A percentile compares a stretch with the other conserved stretches of the same genome.
Evolutionary conservation across 2,329 filamentous ascomycete genomes (phyloP).

Genomic region (Botrytis pseudocinerea): DNA sequence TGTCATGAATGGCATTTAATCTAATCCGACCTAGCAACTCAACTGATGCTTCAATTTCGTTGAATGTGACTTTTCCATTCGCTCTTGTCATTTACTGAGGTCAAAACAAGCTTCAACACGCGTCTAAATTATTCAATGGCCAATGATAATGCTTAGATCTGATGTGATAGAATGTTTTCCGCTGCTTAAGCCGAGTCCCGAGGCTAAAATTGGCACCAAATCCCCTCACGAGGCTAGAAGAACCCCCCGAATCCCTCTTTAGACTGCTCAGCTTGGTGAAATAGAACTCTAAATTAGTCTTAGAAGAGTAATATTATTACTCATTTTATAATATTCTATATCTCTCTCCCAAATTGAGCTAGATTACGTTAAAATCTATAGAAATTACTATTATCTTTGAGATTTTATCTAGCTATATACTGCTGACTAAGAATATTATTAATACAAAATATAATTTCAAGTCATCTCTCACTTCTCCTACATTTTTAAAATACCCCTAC

Average conservation of each 20-base stretch:
- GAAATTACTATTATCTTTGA: neutral
- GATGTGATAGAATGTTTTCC: no score
- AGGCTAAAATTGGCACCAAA: neutral
- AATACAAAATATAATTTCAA: accelerated
- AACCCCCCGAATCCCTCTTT: neutral
- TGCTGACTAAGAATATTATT: neutral
- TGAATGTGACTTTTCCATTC: no score
- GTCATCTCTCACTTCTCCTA: accelerated
- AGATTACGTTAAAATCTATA: neutral
- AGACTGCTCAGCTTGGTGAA: neutral
- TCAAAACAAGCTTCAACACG: neutral
- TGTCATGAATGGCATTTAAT: neutral
- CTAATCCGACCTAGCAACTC: neutral
- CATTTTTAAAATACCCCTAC: accelerated
- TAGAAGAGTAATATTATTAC: neutral
- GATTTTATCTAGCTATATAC: neutral
- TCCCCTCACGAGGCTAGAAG: neutral
- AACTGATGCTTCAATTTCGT: neutral
- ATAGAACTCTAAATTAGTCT: neutral
- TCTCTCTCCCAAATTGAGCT: neutral
- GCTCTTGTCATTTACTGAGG: neutral
- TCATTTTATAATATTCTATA: accelerated
- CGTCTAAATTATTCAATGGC: neutral
- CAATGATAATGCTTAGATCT: neutral
- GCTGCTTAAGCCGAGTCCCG: no score